These are phyloP conservation scores for Crassisporium funariophilum DNA, from an alignment of 768 basidiomycete species.

Conservation along the genomic window DNA sequence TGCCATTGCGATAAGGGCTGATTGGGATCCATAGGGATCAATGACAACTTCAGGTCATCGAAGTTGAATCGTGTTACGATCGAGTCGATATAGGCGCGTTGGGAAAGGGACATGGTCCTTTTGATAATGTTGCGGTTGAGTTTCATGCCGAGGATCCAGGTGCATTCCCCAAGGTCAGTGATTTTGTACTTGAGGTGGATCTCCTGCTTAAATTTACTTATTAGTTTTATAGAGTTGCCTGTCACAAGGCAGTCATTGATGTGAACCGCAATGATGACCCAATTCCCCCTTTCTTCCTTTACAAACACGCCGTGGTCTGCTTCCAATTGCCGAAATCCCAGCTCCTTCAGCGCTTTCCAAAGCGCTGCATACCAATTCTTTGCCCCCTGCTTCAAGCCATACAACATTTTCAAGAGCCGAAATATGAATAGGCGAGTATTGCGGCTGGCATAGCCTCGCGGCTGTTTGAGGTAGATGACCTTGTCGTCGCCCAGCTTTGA, in stretches of 20 bases:
- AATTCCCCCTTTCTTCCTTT: not conserved
- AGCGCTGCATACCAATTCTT: conserved; percentile 6
- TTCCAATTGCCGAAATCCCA: conserved; percentile 4
- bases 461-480: conserved; percentile 31
- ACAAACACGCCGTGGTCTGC: conserved; percentile 7
- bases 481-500: conserved; percentile 12
- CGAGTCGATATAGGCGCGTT: conserved; percentile 21
- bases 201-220: conserved; percentile 19
- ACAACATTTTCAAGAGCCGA: conserved; percentile 3
- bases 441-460: conserved; percentile 11
- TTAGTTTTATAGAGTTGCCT: not conserved
- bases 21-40: conserved; percentile 8
- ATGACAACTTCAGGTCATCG: conserved; percentile 1
- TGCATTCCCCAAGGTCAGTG: conserved; percentile 21
- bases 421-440: not conserved
- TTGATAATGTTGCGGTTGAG: conserved; percentile 11
- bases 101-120: conserved; percentile 28
- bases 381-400: conserved; percentile 9
- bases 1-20: not conserved
- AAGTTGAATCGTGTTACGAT: conserved; percentile 14
- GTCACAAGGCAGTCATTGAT: conserved; percentile 8
- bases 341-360: not conserved
- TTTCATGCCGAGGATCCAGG: conserved; percentile 23
- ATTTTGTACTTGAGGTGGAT: conserved; percentile 20
- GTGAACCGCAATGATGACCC: conserved; percentile 4